These are phyloP conservation scores for Paraleonurus japonicus DNA, from an alignment of 257 asterid genomes.

Conservation along the genomic window DNA sequence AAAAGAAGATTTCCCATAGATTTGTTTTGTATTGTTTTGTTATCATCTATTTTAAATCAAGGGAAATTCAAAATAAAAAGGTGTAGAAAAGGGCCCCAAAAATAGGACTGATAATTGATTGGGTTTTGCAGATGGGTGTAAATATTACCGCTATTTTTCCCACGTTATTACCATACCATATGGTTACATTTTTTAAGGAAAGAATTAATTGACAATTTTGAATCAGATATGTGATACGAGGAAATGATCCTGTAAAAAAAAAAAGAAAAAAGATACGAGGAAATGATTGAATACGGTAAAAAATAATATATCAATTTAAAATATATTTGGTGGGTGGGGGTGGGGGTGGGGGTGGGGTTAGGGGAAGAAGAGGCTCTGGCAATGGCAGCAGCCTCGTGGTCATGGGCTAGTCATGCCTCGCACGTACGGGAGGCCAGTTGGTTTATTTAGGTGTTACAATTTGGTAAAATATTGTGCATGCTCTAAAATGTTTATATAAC, in stretches of 20 bases:
- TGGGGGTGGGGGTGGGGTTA: neutral
- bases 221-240: constrained; percentile 19
- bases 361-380: constrained; percentile 23
- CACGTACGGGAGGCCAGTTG: too few relatives aligned
- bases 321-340: neutral
- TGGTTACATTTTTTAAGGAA: constrained; percentile 5
- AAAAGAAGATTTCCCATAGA: constrained; percentile 25
- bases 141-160: neutral
- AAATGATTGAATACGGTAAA: constrained; percentile 16
- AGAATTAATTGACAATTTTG: neutral
- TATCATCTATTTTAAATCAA: neutral
- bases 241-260: too few relatives aligned
- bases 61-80: neutral
- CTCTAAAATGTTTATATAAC: too few relatives aligned
- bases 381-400: constrained; percentile 27
- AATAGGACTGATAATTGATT: constrained; percentile 25
- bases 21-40: constrained; percentile 24
- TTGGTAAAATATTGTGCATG: too few relatives aligned
- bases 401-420: neutral
- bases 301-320: neutral
- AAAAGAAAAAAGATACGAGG: too few relatives aligned
- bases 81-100: constrained; percentile 21
- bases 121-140: constrained; percentile 17
- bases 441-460: too few relatives aligned
- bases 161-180: constrained; percentile 13